A percentile compares a stretch with the other conserved stretches of the same genome.
phyloP scores from a whole-genome alignment of 1,139 yeast species.

The Zygosaccharomyces sapae region DNA sequence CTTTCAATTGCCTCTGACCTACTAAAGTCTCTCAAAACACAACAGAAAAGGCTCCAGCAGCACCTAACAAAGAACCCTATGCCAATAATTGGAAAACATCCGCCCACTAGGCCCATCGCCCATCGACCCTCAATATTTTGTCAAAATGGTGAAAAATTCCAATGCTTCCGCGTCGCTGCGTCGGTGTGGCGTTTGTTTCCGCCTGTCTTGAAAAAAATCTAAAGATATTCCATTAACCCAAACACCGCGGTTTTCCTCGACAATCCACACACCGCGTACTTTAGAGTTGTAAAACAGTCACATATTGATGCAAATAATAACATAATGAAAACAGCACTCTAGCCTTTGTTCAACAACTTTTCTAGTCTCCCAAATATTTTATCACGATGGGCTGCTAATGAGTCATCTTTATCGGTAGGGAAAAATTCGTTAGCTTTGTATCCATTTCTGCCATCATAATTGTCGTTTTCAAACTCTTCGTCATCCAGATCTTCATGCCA shows the following conservation, averaged over 20 bases:
- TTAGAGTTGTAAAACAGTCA: not conserved
- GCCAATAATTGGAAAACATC: not conserved
- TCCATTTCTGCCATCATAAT: conserved; percentile 27
- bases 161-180: conserved; percentile 4
- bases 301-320: not conserved
- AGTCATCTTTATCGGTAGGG: conserved; percentile 52
- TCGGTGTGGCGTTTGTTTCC: not conserved
- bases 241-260: not conserved
- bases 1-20: conserved; percentile 18
- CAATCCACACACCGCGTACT: not conserved
- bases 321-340: not conserved
- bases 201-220: not conserved
- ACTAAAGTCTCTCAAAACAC: not conserved
- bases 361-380: conserved; percentile 55
- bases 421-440: conserved; percentile 49
- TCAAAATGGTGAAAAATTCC: conserved; percentile 6
- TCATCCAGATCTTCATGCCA: conserved; percentile 30
- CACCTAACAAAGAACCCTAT: conserved; percentile 2
- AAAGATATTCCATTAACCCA: not conserved
- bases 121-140: conserved; percentile 1
- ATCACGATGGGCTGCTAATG: conserved; percentile 60
- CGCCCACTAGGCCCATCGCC: not conserved
- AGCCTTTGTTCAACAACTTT: conserved; percentile 40
- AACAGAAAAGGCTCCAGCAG: not conserved
- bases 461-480: conserved; percentile 32